A percentile compares a stretch with the other conserved stretches of the same genome.
phyloP scores from a whole-genome alignment of 345 rosid species.

The Anacardium occidentale region DNA sequence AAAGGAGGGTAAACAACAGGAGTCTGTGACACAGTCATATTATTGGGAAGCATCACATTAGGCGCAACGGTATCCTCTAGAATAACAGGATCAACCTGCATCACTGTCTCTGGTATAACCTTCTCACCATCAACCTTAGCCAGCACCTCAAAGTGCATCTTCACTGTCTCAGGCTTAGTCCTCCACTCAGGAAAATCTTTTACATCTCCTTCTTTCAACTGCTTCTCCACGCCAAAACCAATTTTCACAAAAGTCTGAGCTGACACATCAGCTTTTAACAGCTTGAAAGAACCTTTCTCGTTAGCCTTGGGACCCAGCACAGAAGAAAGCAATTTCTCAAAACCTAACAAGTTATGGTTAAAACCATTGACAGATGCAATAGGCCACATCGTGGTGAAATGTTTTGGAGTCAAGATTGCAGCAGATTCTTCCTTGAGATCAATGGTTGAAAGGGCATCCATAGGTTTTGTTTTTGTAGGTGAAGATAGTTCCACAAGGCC shows the following conservation, averaged over 20 bases:
- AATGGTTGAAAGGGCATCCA: slow-evolving; percentile 37
- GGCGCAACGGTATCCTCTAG: slow-evolving; percentile 64
- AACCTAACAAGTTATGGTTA: slow-evolving; percentile 63
- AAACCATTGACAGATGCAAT: slow-evolving; percentile 78
- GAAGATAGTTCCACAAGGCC: slow-evolving; percentile 81
- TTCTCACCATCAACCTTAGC: slow-evolving; percentile 84
- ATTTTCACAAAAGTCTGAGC: slow-evolving; percentile 87
- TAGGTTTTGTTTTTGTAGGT: slow-evolving; percentile 34
- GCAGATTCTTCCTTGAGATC: slow-evolving; percentile 38
- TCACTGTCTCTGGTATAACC: slow-evolving; percentile 64
- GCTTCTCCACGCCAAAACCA: slow-evolving; percentile 85
- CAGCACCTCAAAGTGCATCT: slow-evolving; percentile 86
- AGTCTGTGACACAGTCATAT: slow-evolving; percentile 50
- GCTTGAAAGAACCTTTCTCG: slow-evolving; percentile 68
- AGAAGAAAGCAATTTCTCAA: slow-evolving; percentile 68
- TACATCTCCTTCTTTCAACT: slow-evolving; percentile 57
- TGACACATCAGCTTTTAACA: slow-evolving; percentile 70
- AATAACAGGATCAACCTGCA: slow-evolving; percentile 59
- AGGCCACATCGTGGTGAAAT: slow-evolving; percentile 86
- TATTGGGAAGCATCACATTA: slow-evolving; percentile 40
- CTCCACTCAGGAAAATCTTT: slow-evolving; percentile 68
- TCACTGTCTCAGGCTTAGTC: slow-evolving; percentile 67
- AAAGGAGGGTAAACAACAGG: slow-evolving; percentile 63
- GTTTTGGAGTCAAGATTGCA: slow-evolving; percentile 64
- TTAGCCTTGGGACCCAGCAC: slow-evolving; percentile 76